Conservation (phyloP, 495 filamentous ascomycete species). For the Aspergillus leporis region DNA sequence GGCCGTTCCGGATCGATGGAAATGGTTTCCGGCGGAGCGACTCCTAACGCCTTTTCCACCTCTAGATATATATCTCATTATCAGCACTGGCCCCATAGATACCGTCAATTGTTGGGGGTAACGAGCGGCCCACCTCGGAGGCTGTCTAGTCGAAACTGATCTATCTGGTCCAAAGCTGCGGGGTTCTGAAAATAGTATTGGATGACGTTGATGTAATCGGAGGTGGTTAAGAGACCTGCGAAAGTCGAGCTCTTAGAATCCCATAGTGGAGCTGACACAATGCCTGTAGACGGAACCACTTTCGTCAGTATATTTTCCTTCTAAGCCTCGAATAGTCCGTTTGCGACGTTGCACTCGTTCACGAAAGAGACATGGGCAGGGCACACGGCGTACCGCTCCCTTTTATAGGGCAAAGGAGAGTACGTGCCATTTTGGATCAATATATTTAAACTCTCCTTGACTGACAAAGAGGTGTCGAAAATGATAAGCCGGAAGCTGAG, state of each 20-base stretch:
- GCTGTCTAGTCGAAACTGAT: slow-evolving; percentile 91
- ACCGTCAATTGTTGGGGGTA: neutral
- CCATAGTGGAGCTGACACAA: slow-evolving; percentile 97
- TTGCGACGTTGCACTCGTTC: neutral
- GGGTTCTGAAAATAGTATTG: slow-evolving; percentile 99
- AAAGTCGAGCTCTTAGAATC: slow-evolving; percentile 93
- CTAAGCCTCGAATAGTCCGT: neutral
- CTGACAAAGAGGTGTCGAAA: slow-evolving; percentile 89
- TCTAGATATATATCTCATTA: slow-evolving; percentile 53
- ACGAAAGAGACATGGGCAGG: neutral
- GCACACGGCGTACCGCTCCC: neutral
- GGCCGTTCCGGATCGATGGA: slow-evolving; percentile 87
- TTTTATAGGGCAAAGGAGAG: slow-evolving; percentile 10
- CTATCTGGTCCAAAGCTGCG: slow-evolving; percentile 81
- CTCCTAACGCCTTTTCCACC: slow-evolving; percentile 90
- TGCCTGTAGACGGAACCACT: slow-evolving; percentile 56
- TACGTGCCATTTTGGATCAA: slow-evolving; percentile 91
- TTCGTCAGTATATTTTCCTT: neutral
- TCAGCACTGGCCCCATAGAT: slow-evolving; percentile 15
- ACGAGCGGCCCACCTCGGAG: slow-evolving; percentile 66
- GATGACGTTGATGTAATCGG: slow-evolving; percentile 97
- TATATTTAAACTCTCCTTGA: slow-evolving; percentile 96
- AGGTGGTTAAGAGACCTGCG: slow-evolving; percentile 90
- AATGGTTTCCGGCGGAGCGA: slow-evolving; percentile 89
- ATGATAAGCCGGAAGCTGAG: slow-evolving; percentile 95